These are phyloP conservation scores for Coemansia sp. DNA, from an alignment of 192 early-diverging fungal genomes.

Conservation along the genomic window DNA sequence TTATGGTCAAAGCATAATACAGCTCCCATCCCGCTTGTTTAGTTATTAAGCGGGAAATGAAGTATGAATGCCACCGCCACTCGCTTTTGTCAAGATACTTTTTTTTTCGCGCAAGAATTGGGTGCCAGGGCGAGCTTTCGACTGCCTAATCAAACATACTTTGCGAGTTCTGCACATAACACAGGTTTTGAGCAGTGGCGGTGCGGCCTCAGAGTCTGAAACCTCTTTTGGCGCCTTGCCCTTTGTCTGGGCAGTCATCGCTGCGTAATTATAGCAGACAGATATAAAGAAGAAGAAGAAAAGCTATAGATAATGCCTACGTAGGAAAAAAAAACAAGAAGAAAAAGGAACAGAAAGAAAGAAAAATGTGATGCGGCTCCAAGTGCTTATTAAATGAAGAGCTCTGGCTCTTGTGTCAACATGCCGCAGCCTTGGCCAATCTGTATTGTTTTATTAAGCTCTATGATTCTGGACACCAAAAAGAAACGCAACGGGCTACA, in stretches of 20 bases:
- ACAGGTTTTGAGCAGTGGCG: constrained; percentile 50
- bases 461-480: no score
- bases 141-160: constrained; percentile 13
- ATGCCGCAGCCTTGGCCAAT: no score
- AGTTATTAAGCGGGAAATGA: no score
- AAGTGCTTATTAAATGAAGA: no score
- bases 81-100: background rate
- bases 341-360: background rate
- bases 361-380: background rate
- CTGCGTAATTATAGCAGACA: background rate
- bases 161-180: constrained; percentile 49
- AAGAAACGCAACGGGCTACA: no score
- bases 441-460: no score
- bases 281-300: background rate
- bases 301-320: background rate
- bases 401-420: no score
- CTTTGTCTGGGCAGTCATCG: constrained; percentile 31
- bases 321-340: constrained; percentile 2
- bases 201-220: constrained; percentile 11
- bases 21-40: no score
- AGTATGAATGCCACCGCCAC: background rate
- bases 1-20: no score
- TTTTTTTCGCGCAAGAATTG: no score
- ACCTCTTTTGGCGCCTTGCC: constrained; percentile 16
- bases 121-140: no score